Conservation (phyloP, 352 stramenopile genomes). For the Peronosclerospora sorghi region DNA sequence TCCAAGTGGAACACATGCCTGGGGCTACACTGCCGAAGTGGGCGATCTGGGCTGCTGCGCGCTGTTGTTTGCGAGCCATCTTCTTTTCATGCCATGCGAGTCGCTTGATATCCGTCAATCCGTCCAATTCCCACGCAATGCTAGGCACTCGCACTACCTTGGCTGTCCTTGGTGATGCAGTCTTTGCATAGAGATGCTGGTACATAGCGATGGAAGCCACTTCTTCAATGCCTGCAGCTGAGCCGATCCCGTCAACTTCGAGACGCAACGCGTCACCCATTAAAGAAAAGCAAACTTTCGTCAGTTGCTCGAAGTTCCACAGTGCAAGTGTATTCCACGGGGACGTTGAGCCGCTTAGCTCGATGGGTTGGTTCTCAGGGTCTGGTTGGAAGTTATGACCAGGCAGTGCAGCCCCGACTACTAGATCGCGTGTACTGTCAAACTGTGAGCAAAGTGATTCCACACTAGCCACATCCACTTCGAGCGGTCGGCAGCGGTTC, state of each 20-base stretch:
- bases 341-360: slow-evolving; percentile 81
- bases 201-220: slow-evolving; percentile 87
- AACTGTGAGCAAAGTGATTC: slow-evolving; percentile 51
- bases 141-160: slow-evolving; percentile 70
- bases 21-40: slow-evolving; percentile 34
- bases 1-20: slow-evolving; percentile 39
- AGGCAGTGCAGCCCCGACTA: slow-evolving; percentile 85
- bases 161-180: too few species aligned
- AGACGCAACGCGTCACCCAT: slow-evolving; percentile 75
- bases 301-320: slow-evolving; percentile 87
- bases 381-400: slow-evolving; percentile 49
- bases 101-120: slow-evolving; percentile 75
- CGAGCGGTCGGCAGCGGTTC: slow-evolving; percentile 38
- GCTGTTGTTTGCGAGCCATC: slow-evolving; percentile 85
- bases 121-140: slow-evolving; percentile 75
- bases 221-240: slow-evolving; percentile 83
- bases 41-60: slow-evolving; percentile 66
- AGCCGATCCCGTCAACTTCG: slow-evolving; percentile 25
- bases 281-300: slow-evolving; percentile 84
- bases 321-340: slow-evolving; percentile 95
- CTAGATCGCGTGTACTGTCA: slow-evolving; percentile 60
- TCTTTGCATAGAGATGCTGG: slow-evolving; percentile 69
- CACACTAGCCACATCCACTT: slow-evolving; percentile 43
- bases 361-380: slow-evolving; percentile 20
- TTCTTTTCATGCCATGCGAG: too few species aligned